These are phyloP conservation scores for Arthromyces matolae DNA, from an alignment of 768 basidiomycete genomes.

Conservation along the genomic window DNA sequence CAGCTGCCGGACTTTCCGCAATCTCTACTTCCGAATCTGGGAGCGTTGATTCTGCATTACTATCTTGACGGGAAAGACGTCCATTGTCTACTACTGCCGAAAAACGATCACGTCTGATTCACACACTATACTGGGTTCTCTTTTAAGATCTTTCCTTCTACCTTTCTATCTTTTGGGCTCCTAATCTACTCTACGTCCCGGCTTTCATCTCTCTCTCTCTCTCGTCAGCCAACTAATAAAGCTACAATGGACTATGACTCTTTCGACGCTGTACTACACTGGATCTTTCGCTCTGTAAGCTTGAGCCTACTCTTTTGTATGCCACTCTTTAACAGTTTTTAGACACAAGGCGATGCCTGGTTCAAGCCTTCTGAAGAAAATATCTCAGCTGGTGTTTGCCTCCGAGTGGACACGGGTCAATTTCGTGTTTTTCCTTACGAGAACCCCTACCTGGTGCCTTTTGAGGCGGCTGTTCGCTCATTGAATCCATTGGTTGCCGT, in stretches of 20 bases:
- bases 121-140: constrained; percentile 25
- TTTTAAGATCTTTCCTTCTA: constrained; percentile 36
- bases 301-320: neutral
- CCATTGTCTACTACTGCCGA: constrained; percentile 18
- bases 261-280: constrained; percentile 76
- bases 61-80: constrained; percentile 21
- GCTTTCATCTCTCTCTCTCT: constrained; percentile 22
- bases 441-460: constrained; percentile 74
- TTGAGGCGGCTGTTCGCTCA: constrained; percentile 70
- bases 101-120: constrained; percentile 29
- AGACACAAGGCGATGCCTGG: constrained; percentile 84
- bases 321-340: constrained; percentile 13
- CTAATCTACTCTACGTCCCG: constrained; percentile 33
- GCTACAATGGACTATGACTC: constrained; percentile 72
- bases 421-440: constrained; percentile 87
- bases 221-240: constrained; percentile 30
- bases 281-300: constrained; percentile 70
- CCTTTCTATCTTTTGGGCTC: constrained; percentile 24
- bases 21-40: constrained; percentile 30
- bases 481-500: constrained; percentile 85
- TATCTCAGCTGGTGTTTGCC: constrained; percentile 72
- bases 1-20: constrained; percentile 25
- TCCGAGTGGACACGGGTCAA: constrained; percentile 62
- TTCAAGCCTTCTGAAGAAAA: constrained; percentile 85
- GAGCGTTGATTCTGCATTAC: constrained; percentile 23